These are phyloP conservation scores for Tilletiaria anomala DNA, from an alignment of 1,284 basidiomycete genomes.

Conservation along the genomic window DNA sequence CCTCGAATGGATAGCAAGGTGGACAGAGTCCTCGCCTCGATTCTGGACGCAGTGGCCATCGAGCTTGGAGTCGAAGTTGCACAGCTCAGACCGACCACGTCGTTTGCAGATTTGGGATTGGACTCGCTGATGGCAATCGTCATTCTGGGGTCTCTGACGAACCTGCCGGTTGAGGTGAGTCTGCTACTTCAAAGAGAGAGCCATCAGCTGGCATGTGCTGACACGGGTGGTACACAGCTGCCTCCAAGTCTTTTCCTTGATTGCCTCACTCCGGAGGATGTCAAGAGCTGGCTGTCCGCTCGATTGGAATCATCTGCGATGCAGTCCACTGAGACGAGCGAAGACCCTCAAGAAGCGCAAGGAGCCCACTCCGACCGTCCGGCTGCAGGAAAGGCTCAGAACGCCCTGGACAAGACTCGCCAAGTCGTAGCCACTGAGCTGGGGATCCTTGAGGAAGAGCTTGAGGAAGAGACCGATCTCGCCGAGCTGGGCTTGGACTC, in stretches of 20 bases:
- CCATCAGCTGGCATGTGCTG: too few relatives aligned
- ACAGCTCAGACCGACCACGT: slow-evolving; percentile 10
- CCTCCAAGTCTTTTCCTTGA: slow-evolving; percentile 17
- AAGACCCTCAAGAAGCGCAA: background rate
- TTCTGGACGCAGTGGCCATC: slow-evolving; percentile 8
- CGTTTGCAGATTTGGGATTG: slow-evolving; percentile 14
- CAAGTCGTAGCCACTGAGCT: slow-evolving; percentile 8
- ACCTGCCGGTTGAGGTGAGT: slow-evolving; percentile 8
- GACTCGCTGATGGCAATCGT: slow-evolving; percentile 20
- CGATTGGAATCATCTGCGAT: slow-evolving; percentile 5
- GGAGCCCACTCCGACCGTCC: background rate
- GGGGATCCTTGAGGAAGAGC: slow-evolving; percentile 9
- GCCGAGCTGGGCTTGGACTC: slow-evolving; percentile 18
- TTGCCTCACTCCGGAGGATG: slow-evolving; percentile 9
- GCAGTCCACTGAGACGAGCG: too few relatives aligned
- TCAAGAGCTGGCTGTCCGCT: slow-evolving; percentile 8
- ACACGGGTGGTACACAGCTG: too few relatives aligned
- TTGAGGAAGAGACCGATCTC: slow-evolving; percentile 8
- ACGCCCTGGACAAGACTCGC: slow-evolving; percentile 4
- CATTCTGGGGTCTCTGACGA: slow-evolving; percentile 8
- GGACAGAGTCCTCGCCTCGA: background rate
- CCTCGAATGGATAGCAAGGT: too few relatives aligned
- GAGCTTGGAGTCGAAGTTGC: slow-evolving; percentile 11
- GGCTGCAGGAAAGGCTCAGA: background rate
- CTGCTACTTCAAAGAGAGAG: too few relatives aligned